Percentiles rank a stretch among this genome's conserved stretches.
These are phyloP conservation scores for Trametes versicolor DNA, from an alignment of 1,284 basidiomycete species.

Conservation along the genomic window DNA sequence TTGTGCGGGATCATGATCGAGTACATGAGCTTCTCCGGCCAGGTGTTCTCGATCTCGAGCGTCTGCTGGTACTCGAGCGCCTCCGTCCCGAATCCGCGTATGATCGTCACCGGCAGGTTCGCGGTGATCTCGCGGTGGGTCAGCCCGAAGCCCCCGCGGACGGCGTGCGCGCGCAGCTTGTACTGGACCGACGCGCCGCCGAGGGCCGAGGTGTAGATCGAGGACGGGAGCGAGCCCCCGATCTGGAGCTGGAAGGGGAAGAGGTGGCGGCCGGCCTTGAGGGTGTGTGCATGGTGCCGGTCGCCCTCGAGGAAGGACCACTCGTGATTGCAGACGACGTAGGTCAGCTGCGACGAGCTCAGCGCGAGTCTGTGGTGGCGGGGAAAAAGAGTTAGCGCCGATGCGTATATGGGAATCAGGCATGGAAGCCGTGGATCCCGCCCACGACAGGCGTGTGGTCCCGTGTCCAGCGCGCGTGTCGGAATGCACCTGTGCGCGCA, in stretches of 20 bases:
- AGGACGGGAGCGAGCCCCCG: conserved; percentile 85
- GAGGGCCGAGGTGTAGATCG: conserved; percentile 64
- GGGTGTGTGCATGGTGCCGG: conserved; percentile 82
- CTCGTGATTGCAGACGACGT: conserved; percentile 81
- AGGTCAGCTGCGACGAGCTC: conserved; percentile 62
- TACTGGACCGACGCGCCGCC: conserved; percentile 80
- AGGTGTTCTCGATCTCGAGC: conserved; percentile 94
- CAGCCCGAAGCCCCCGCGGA: conserved; percentile 74
- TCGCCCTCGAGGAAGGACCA: conserved; percentile 90
- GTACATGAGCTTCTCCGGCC: conserved; percentile 96
- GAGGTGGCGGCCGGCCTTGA: conserved; percentile 88
- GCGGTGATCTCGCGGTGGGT: conserved; percentile 71
- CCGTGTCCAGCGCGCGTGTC: conserved; percentile 14
- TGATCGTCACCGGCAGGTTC: conserved; percentile 68
- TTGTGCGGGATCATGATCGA: conserved; percentile 88
- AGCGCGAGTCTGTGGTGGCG: conserved; percentile 47
- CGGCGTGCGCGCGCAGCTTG: conserved; percentile 86
- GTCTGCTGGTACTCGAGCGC: conserved; percentile 96
- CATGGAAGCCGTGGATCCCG: conserved; percentile 24
- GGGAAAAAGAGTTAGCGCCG: neutral
- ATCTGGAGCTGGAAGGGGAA: conserved; percentile 91
- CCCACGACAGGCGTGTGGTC: conserved; percentile 5
- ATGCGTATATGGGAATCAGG: neutral
- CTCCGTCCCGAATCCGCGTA: conserved; percentile 81
- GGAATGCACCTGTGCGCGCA: neutral